Conservation (phyloP, 495 filamentous ascomycete genomes). For the Trypethelium eluteriae region DNA sequence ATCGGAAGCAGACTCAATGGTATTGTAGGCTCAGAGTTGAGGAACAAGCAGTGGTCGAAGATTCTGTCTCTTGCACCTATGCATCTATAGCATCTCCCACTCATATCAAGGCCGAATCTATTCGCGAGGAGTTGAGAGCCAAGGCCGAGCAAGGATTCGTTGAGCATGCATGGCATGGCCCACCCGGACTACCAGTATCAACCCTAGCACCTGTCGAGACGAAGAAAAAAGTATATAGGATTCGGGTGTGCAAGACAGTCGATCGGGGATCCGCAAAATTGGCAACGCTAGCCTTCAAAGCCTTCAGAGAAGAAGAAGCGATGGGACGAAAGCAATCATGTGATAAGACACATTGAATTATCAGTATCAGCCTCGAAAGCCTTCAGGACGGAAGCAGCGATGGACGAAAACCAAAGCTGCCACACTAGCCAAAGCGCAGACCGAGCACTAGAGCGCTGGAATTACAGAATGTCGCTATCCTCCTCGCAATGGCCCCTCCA, state of each 20-base stretch:
- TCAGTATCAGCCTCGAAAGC: constrained; percentile 44
- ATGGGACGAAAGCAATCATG: constrained; percentile 35
- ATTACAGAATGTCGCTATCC: constrained; percentile 3
- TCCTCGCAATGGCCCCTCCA: constrained; percentile 8
- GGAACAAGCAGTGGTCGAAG: constrained; percentile 90
- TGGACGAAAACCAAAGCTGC: constrained; percentile 28
- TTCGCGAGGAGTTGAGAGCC: constrained; percentile 14
- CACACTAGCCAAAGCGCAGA: constrained; percentile 14
- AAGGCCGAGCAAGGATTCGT: constrained; percentile 33
- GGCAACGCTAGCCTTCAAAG: neutral
- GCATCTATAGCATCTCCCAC: constrained; percentile 57
- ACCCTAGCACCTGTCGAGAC: constrained; percentile 25
- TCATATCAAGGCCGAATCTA: neutral
- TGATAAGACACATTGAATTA: constrained; percentile 40
- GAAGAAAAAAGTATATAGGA: too few relatives aligned
- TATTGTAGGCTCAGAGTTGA: constrained; percentile 78
- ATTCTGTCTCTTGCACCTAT: constrained; percentile 92
- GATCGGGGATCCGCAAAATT: too few relatives aligned
- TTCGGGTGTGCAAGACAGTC: too few relatives aligned
- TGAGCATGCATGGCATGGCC: constrained; percentile 39
- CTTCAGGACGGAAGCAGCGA: constrained; percentile 43
- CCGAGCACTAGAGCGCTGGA: constrained; percentile 9
- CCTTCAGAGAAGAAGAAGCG: constrained; percentile 23
- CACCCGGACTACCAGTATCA: constrained; percentile 46
- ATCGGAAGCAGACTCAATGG: constrained; percentile 88